Evolutionary conservation across 768 basidiomycete species (phyloP).

Genomic region (Lentinula detonsa): DNA sequence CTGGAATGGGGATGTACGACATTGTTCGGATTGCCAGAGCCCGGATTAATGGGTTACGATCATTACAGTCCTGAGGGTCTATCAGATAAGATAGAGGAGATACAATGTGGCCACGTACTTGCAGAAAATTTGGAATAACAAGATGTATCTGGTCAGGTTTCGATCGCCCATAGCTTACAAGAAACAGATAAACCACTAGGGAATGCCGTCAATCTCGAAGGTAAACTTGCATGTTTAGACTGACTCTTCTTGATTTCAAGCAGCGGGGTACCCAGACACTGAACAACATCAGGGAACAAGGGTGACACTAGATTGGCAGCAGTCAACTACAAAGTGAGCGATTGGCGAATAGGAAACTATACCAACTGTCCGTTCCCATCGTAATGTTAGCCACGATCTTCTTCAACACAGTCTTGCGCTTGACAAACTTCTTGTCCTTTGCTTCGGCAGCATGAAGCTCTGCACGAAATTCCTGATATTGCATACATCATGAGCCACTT

Average conservation of each 20-base stretch:
- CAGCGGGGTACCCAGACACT: constrained; percentile 90
- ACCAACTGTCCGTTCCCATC: constrained; percentile 98
- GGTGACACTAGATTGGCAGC: constrained; percentile 66
- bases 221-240: constrained; percentile 17
- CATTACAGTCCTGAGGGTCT: constrained; percentile 76
- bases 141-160: constrained; percentile 92
- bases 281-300: constrained; percentile 91
- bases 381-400: constrained; percentile 99
- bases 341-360: constrained; percentile 17
- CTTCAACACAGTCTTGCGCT: constrained; percentile 92
- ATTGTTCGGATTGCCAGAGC: constrained; percentile 97
- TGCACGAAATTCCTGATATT: constrained; percentile 73
- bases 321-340: constrained; percentile 13
- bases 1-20: constrained; percentile 95
- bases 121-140: constrained; percentile 86
- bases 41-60: constrained; percentile 93
- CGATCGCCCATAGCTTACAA: constrained; percentile 92
- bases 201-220: background rate
- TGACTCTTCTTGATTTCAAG: constrained; percentile 99
- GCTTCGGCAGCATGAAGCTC: constrained; percentile 88
- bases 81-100: background rate
- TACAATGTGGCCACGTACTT: constrained; percentile 41
- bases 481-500: constrained; percentile 1
- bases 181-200: constrained; percentile 94
- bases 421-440: constrained; percentile 95